Evolutionary conservation across 2,329 filamentous ascomycete species (phyloP).

Genomic region (Ciborinia camelliae): DNA sequence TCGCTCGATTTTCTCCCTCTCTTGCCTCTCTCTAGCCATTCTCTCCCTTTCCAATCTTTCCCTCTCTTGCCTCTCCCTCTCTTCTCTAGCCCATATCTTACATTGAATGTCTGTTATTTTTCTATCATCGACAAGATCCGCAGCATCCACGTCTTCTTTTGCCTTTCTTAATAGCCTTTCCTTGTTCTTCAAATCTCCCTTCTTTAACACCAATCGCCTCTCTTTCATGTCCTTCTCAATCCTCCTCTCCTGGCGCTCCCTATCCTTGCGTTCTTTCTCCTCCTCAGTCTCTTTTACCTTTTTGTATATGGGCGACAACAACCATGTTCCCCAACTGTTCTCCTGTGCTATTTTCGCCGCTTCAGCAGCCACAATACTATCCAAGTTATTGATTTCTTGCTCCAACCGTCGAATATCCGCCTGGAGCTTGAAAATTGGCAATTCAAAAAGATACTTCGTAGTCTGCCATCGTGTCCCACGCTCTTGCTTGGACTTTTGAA

Average conservation of each 20-base stretch:
- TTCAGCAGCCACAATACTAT: slow-evolving; percentile 34
- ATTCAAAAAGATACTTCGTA: slow-evolving; percentile 30
- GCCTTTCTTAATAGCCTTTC: slow-evolving; percentile 15
- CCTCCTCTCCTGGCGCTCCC: slow-evolving; percentile 35
- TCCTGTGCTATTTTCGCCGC: slow-evolving; percentile 34
- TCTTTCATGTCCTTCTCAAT: slow-evolving; percentile 39
- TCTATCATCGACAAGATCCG: slow-evolving; percentile 22
- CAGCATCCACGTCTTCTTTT: slow-evolving; percentile 20
- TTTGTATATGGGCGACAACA: slow-evolving; percentile 36
- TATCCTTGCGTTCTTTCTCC: slow-evolving; percentile 37
- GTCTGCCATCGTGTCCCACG: slow-evolving; percentile 34
- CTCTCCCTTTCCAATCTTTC: slow-evolving; percentile 18
- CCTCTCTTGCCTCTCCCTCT: slow-evolving; percentile 16
- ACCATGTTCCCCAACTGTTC: slow-evolving; percentile 38
- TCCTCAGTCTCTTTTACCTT: slow-evolving; percentile 36
- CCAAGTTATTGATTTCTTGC: slow-evolving; percentile 34
- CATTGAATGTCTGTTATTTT: slow-evolving; percentile 16
- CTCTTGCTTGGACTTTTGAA: slow-evolving; percentile 36
- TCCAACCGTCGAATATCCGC: slow-evolving; percentile 30
- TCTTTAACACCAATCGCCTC: slow-evolving; percentile 27
- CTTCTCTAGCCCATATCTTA: slow-evolving; percentile 21
- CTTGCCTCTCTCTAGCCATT: neutral
- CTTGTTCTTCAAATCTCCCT: slow-evolving; percentile 25
- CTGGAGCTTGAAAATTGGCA: slow-evolving; percentile 26
- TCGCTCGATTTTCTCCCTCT: neutral